These are phyloP conservation scores for Apiospora aurea DNA, from an alignment of 2,329 filamentous ascomycete genomes.

Conservation along the genomic window DNA sequence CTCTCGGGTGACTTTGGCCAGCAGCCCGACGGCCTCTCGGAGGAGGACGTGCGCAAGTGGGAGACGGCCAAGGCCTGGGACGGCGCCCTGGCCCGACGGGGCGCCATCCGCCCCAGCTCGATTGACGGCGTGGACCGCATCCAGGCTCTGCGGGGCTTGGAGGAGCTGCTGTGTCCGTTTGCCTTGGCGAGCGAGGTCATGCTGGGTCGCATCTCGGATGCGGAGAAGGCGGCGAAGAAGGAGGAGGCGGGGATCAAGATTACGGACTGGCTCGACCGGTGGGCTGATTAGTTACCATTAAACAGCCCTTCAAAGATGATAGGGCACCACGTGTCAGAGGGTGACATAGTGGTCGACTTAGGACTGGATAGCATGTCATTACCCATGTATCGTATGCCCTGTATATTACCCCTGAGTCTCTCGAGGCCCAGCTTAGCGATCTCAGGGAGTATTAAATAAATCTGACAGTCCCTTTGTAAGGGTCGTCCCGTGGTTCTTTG, in stretches of 20 bases:
- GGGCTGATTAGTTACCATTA: neutral
- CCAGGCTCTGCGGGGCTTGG: slow-evolving; percentile 7
- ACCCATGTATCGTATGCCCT: too few species aligned
- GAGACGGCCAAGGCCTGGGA: slow-evolving; percentile 23
- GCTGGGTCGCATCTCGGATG: neutral
- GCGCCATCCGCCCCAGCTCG: slow-evolving; percentile 8
- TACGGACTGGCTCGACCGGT: neutral
- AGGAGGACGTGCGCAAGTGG: neutral
- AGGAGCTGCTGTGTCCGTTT: slow-evolving; percentile 24
- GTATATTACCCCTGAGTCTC: too few species aligned
- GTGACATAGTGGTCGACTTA: too few species aligned
- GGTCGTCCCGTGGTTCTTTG: too few species aligned
- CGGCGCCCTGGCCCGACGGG: neutral
- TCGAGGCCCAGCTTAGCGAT: too few species aligned
- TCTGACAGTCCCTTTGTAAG: too few species aligned
- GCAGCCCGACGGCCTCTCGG: neutral
- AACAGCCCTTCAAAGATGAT: too few species aligned
- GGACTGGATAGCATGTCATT: too few species aligned
- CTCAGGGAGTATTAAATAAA: too few species aligned
- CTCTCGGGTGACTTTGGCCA: slow-evolving; percentile 2
- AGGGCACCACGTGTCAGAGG: too few species aligned
- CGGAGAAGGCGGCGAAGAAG: neutral
- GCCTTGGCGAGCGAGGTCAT: slow-evolving; percentile 8
- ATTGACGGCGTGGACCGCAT: slow-evolving; percentile 21
- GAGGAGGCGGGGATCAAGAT: neutral